Evolutionary conservation across 306 rosid genomes (phyloP).

Genomic region (barrel medic (Medicago truncatula)): MtrunA17r5.0-ANR NC_053046.1:16763001-16763500

Average conservation of each 20-base stretch:
- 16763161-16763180: constrained; percentile 15
- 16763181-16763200: constrained; percentile 34
- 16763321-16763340: constrained; percentile 48
- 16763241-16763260: constrained; percentile 75
- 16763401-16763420: constrained; percentile 89
- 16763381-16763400: constrained; percentile 54
- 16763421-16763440: constrained; percentile 99
- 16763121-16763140: constrained; percentile 32
- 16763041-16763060: constrained; percentile 64
- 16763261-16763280: constrained; percentile 89
- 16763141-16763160: constrained; percentile 1
- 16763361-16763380: constrained; percentile 31
- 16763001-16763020: constrained; percentile 16
- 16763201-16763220: constrained; percentile 14
- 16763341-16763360: constrained; percentile 45
- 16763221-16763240: constrained; percentile 3
- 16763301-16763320: constrained; percentile 82
- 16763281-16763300: constrained; percentile 90
- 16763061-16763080: constrained; percentile 90
- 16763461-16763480: constrained; percentile 77
- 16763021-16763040: constrained; percentile 57
- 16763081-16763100: constrained; percentile 83
- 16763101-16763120: constrained; percentile 69
- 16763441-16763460: constrained; percentile 94
- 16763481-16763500: constrained; percentile 70